Conservation (phyloP, 345 rosid species). For the thale cress (Arabidopsis thaliana) region TAIR10.1 NC_003076.8:4359501-4360000, state of each 20-base stretch:
- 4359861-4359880: constrained; percentile 32
- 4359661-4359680: background rate
- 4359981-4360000: constrained; percentile 30
- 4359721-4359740: background rate
- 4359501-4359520: constrained; percentile 31
- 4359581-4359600: background rate
- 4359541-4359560: background rate
- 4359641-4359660: background rate
- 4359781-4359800: background rate
- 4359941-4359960: constrained; percentile 34
- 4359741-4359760: background rate
- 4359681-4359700: background rate
- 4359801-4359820: constrained; percentile 30
- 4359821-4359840: background rate
- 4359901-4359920: background rate
- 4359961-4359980: constrained; percentile 18
- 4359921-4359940: constrained; percentile 12
- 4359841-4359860: background rate
- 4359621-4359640: background rate
- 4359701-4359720: background rate
- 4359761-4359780: background rate
- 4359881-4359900: background rate
- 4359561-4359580: background rate
- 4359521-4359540: constrained; percentile 19
- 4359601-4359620: constrained; percentile 2